Base-by-base conservation (phyloP, 2,329 filamentous ascomycete genomes). In the Endoconidiophora laricicola region DNA sequence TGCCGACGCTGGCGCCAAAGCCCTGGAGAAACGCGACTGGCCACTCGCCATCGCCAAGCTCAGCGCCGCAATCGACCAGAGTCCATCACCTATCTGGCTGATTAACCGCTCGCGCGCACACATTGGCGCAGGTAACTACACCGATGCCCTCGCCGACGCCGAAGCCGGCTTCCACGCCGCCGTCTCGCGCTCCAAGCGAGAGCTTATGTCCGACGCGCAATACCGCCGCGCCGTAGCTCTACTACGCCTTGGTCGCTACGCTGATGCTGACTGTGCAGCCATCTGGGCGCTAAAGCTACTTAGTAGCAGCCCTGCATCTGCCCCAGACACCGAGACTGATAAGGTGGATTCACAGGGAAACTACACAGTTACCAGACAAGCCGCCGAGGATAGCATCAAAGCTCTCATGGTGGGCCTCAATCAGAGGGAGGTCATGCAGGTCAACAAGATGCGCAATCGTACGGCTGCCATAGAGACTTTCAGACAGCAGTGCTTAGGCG, bases 81-180 rank as follows among this genome's bases (percentile, higher is more conserved):
- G 81, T 0, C 69, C 69, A 38, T 86, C 84, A 2, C 83, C 86
- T 1, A 66, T 74, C 45, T 95, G 91, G 76, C 81, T 90, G 55
- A 76, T 91, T 55, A 79, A 83, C 56, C 85, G 90, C 18, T 83
- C 86, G 3, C 86, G 80, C 40, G 86, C 86, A 38, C 81, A 87
- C 60, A 73, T 85, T 46, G 76, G 83, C 53, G 69, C 73, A 2
- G 69, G 70, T 56, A 68, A 78, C 46, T 71, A 76, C 50, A 68
- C 76, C 2, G 70, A 74, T 20, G 83, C 86, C 1, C 73, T 91
- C 42, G 69, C 67, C 38, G 83, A 88, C 63, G 79, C 81, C 37
- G 77, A 86, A 55, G 70, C 72, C 44, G 83, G 79, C 2, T 73
- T 83, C 48, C 65, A 72, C 37, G 65, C 72, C 3, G 81, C 80